Evolutionary conservation across 495 filamentous ascomycete species (phyloP).

Genomic region (Neurospora sp.): DNA sequence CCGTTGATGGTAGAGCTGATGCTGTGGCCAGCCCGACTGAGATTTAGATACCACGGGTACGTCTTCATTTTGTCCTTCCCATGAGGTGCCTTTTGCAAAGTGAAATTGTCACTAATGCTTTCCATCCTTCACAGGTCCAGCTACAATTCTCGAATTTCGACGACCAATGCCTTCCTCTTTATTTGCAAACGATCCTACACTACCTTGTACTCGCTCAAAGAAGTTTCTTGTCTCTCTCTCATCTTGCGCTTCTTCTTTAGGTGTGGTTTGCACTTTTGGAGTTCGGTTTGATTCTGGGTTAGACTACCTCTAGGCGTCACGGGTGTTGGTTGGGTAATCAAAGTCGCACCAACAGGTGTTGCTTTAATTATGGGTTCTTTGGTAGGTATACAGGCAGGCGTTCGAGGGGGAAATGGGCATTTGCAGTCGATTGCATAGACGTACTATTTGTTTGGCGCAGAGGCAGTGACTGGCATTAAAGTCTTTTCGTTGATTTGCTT

Average conservation of each 20-base stretch:
- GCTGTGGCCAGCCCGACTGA: background rate
- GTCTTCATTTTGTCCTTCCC: background rate
- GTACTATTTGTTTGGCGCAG: background rate
- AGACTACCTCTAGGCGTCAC: background rate
- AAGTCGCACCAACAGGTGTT: background rate
- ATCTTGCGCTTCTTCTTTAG: background rate
- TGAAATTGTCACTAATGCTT: background rate
- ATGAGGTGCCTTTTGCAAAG: background rate
- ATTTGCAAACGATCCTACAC: background rate
- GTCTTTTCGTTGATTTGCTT: background rate
- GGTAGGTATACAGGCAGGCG: background rate
- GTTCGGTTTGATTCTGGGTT: background rate
- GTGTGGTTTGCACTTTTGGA: background rate
- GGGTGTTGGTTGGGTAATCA: background rate
- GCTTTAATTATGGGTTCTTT: background rate
- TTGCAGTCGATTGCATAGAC: background rate
- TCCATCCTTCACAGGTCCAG: background rate
- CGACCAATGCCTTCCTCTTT: background rate
- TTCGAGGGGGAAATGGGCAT: background rate
- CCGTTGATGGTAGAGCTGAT: background rate
- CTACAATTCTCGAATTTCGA: background rate
- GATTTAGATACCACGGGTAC: background rate
- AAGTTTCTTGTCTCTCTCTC: background rate
- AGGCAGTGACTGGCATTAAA: background rate
- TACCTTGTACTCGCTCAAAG: background rate